These are phyloP conservation scores for Lachnellula arida DNA, from an alignment of 2,329 filamentous ascomycete species.

Conservation along the genomic window DNA sequence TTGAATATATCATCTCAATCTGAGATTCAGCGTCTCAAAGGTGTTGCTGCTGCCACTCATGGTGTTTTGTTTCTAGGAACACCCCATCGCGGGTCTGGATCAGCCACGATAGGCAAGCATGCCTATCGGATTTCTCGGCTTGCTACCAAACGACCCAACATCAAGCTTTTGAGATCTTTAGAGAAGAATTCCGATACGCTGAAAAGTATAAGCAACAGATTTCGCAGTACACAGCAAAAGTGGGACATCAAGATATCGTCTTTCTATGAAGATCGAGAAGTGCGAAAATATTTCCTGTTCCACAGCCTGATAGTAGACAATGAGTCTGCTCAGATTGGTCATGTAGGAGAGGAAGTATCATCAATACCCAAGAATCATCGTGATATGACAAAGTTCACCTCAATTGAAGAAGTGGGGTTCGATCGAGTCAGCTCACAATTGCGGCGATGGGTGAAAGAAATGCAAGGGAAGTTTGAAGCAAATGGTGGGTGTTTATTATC, in stretches of 20 bases:
- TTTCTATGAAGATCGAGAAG: conserved; percentile 1
- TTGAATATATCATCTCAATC: neutral
- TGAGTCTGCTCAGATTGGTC: conserved; percentile 6
- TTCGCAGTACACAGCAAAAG: neutral
- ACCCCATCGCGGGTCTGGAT: conserved; percentile 4
- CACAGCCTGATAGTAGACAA: neutral
- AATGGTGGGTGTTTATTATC: neutral
- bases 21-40: neutral
- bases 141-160: conserved; percentile 1
- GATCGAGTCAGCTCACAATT: conserved; percentile 1
- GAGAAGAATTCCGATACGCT: conserved; percentile 3
- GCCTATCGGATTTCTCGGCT: neutral
- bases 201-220: neutral
- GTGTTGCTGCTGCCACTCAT: neutral
- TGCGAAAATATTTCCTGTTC: neutral
- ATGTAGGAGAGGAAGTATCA: neutral
- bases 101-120: neutral
- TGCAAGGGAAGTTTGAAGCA: neutral
- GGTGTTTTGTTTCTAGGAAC: conserved; percentile 3
- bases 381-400: conserved; percentile 6
- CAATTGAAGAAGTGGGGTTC: neutral
- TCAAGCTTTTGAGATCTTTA: neutral
- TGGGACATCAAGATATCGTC: neutral
- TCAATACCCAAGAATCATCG: conserved; percentile 2
- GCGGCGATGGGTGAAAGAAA: neutral